Evolutionary conservation across 257 asterid genomes (phyloP), one percentile per base, ranked within the genome.

Genomic region (Oldenlandia corymbosa): DNA sequence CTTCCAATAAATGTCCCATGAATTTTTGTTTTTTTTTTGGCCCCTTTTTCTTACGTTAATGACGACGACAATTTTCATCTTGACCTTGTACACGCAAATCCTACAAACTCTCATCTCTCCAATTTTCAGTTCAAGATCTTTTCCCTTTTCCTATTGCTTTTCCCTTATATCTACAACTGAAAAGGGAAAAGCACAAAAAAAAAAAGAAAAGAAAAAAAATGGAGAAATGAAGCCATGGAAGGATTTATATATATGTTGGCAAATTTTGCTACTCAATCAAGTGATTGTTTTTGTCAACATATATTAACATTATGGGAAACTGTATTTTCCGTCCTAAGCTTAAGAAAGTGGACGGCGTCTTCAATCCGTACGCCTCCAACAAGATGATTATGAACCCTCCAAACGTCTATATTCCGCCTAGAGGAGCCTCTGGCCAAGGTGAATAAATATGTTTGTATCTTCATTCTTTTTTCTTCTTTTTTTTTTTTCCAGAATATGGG

Each of bases 281-380:
- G 39, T 42, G 49, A 57, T 55, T 27, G 37, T 30, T 43, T 27
- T 58, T n/a, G n/a, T n/a, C n/a, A n/a, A n/a, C n/a, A n/a, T n/a
- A n/a, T n/a, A n/a, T n/a, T n/a, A n/a, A n/a, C n/a, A 59, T 58
- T n/a, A 65, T 71, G 68, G 71, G 76, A 18, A 71, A 71, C 62
- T 71, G 71, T 54, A 37, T 71, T 32, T 20, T 7, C 7, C 50
- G 17, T 2, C 54, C 70, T 53, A 45, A 46, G 47, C 18, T n/a
- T 23, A 54, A 71, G 64, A 71, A n/a, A 58, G 46, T 42, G 20
- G 71, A 58, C 12, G 26, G 21, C 36, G 30, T 26, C 55, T 21
- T 7, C 13, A 57, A 49, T 58, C 28, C 45, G 34, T 16, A 26
- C 12, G 54, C 47, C 37, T 26, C 56, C 27, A 9, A 30, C 65